Evolutionary conservation across 2,329 filamentous ascomycete genomes (phyloP), one percentile per base, ranked within the genome.

Genomic region (Sclerotinia sclerotiorum): DNA sequence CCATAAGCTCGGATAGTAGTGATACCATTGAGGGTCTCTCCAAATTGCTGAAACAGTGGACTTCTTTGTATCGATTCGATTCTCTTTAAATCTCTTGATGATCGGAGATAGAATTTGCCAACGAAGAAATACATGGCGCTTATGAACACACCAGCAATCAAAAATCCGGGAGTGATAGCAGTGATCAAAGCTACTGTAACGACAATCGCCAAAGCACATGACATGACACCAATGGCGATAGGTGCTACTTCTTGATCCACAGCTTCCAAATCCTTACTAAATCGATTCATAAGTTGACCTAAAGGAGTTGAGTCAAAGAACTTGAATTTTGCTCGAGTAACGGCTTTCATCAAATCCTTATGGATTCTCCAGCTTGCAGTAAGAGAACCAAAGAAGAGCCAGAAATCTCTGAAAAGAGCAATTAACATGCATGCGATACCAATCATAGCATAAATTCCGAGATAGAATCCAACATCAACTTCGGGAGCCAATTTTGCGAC

Each of bases 271-370:
- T 99, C 95, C 80, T 98, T 98, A 78, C 94, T 98, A 81, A 99
- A 99, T 27, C 95, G 88, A 80, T 99, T 99, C 90, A 98, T 98
- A 75, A 99, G 85, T 79, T 97, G 94, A 17, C 95, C 95, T 0
- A 98, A 86, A 2, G 95, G 95, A 0, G 95, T 99, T 1, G 94
- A 91, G 76, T 99, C 95, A 76, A 99, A 99, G 82, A 99, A 99
- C 77, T 92, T 93, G 84, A 99, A 98, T 78, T 93, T 94, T 42
- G 95, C 95, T 73, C 94, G 88, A 19, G 92, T 90, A 32, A 99
- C 88, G 1, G 90, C 84, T 39, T 87, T 84, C 78, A 99, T 90
- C 67, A 99, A 83, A 48, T 86, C 83, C 72, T 89, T 85, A 78
- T 99, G 95, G 27, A 99, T 88, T 73, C 88, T 89, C 82, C 87